These are phyloP conservation scores for Microbotryum lychnidis-dioicae DNA, from an alignment of 1,284 basidiomycete genomes.

Conservation along the genomic window DNA sequence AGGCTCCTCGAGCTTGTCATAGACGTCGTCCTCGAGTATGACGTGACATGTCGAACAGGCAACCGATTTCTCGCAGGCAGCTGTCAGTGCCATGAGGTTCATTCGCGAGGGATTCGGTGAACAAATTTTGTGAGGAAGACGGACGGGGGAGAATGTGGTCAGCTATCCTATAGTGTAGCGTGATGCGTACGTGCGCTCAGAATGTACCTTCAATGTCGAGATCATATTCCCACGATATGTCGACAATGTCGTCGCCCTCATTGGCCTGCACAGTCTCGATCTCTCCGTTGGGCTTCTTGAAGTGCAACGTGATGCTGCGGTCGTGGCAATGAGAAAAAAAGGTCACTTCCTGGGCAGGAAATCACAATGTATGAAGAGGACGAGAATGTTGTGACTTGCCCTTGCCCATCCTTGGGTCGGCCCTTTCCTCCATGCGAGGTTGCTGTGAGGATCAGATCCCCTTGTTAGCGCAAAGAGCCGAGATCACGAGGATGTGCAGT, in stretches of 20 bases:
- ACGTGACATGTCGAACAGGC: slow-evolving; percentile 98
- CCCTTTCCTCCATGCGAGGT: slow-evolving; percentile 47
- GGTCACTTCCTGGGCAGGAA: background rate
- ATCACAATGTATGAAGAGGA: background rate
- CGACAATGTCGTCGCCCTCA: slow-evolving; percentile 86
- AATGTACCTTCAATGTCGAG: slow-evolving; percentile 87
- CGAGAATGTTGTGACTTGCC: slow-evolving; percentile 44
- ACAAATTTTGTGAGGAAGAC: background rate
- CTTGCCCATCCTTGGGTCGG: slow-evolving; percentile 53
- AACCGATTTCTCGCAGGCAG: slow-evolving; percentile 84
- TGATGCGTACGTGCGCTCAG: no score
- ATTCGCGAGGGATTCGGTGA: no score
- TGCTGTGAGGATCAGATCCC: slow-evolving; percentile 18
- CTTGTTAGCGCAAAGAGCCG: background rate
- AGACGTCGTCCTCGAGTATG: slow-evolving; percentile 72
- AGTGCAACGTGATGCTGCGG: slow-evolving; percentile 73
- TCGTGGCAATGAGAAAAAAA: background rate
- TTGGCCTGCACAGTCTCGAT: slow-evolving; percentile 81
- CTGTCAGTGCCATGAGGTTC: slow-evolving; percentile 34
- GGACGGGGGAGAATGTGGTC: no score
- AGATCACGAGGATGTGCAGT: background rate
- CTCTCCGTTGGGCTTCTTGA: slow-evolving; percentile 77
- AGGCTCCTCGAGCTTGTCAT: slow-evolving; percentile 79
- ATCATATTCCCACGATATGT: slow-evolving; percentile 90
- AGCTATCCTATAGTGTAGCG: no score